Conservation (phyloP, 257 asterid species). For the Rehmannia glutinosa region DNA sequence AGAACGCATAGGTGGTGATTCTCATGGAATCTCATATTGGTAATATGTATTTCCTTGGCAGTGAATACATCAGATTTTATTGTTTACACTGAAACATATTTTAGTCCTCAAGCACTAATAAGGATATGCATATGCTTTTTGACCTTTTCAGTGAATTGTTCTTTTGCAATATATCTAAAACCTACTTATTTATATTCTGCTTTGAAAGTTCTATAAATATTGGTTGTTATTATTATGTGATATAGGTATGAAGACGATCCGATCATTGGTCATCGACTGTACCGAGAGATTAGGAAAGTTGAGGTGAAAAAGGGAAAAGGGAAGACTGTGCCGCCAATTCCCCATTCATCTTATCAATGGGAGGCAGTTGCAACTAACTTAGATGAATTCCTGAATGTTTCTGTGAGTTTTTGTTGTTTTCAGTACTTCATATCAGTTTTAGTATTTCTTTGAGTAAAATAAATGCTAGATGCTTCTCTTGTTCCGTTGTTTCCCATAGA, state of each 20-base stretch:
- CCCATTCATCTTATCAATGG: conserved; percentile 86
- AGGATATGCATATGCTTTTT: background rate
- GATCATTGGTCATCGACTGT: conserved; percentile 76
- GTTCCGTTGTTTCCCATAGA: no score
- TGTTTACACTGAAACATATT: background rate
- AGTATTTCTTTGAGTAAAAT: background rate
- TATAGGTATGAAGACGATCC: conserved; percentile 96
- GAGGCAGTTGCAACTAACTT: conserved; percentile 91
- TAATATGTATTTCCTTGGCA: conserved; percentile 25
- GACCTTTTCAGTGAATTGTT: background rate
- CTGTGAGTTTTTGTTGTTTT: conserved; percentile 56
- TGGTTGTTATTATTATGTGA: conserved; percentile 7
- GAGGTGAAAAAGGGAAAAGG: conserved; percentile 95
- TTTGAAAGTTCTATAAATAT: background rate
- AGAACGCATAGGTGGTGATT: conserved; percentile 91
- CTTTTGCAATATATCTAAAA: conserved; percentile 3
- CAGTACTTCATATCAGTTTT: conserved; percentile 3
- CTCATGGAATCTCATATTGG: conserved; percentile 95
- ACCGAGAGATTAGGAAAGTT: conserved; percentile 80
- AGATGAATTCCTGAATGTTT: conserved; percentile 81
- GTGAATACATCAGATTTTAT: background rate
- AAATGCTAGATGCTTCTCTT: background rate
- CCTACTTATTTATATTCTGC: conserved; percentile 4
- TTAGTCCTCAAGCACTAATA: conserved; percentile 6
- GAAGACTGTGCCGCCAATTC: conserved; percentile 60